Conservation (phyloP, 2,329 filamentous ascomycete species). For the Magnaporthiopsis poae region DNA sequence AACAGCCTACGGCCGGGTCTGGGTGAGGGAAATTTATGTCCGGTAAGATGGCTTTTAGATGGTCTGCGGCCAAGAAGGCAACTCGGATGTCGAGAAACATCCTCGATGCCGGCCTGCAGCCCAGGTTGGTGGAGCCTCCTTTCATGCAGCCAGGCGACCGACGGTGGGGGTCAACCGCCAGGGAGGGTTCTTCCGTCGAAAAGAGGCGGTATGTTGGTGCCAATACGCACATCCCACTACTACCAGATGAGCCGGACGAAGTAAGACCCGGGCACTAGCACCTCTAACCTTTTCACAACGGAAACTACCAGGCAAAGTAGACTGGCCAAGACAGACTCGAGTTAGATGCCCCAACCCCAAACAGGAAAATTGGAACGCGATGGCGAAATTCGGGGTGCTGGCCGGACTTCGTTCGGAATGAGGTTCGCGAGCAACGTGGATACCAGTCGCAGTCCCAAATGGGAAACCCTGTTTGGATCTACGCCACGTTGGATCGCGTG, state of each 20-base stretch:
- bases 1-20: not conserved
- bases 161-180: not conserved
- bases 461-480: too few species aligned
- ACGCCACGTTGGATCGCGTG: too few species aligned
- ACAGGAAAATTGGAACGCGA: not conserved
- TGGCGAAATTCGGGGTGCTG: not conserved
- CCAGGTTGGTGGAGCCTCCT: not conserved
- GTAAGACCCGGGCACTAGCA: not conserved
- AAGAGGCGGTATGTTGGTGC: not conserved
- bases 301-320: too few species aligned
- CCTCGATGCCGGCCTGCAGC: not conserved
- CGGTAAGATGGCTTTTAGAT: not conserved
- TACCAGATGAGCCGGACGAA: not conserved
- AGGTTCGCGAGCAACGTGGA: not conserved
- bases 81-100: not conserved
- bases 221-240: too few species aligned
- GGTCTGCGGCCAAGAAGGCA: not conserved
- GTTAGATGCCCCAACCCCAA: not conserved
- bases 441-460: not conserved
- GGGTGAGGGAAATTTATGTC: not conserved
- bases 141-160: not conserved
- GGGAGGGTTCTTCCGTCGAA: not conserved
- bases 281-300: too few species aligned
- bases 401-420: not conserved
- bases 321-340: not conserved